These are phyloP conservation scores for Colletotrichum scovillei DNA, from an alignment of 2,329 filamentous ascomycete genomes.

Conservation along the genomic window DNA sequence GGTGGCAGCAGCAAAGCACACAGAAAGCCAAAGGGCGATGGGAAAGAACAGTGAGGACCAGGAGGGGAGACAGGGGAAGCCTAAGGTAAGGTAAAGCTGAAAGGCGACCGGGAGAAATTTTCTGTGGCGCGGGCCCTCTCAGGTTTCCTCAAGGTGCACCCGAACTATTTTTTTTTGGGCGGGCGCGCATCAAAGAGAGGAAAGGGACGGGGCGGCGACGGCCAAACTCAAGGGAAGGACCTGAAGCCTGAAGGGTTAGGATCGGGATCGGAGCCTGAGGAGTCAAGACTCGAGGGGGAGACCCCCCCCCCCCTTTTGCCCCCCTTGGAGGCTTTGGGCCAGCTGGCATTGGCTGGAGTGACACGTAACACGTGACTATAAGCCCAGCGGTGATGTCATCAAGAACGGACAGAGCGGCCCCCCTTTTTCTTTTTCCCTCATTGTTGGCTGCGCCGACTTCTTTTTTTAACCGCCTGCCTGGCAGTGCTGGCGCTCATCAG, in stretches of 20 bases:
- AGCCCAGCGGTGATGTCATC: neutral
- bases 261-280: neutral
- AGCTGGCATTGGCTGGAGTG: neutral
- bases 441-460: neutral
- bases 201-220: neutral
- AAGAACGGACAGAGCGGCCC: neutral
- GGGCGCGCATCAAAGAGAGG: conserved; percentile 6
- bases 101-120: conserved; percentile 28
- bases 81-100: conserved; percentile 23
- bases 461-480: neutral
- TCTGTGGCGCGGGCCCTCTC: conserved; percentile 29
- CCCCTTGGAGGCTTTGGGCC: neutral
- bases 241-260: no score
- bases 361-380: neutral
- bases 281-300: neutral
- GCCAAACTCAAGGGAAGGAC: conserved; percentile 6
- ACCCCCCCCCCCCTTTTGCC: neutral
- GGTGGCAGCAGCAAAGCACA: conserved; percentile 6
- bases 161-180: neutral
- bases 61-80: conserved; percentile 31
- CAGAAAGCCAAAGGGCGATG: conserved; percentile 8
- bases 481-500: neutral
- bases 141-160: neutral
- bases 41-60: conserved; percentile 5
- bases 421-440: neutral